These are phyloP conservation scores for Dillenia turbinata DNA, from an alignment of 164 flowering plant genomes.

Conservation along the genomic window DNA sequence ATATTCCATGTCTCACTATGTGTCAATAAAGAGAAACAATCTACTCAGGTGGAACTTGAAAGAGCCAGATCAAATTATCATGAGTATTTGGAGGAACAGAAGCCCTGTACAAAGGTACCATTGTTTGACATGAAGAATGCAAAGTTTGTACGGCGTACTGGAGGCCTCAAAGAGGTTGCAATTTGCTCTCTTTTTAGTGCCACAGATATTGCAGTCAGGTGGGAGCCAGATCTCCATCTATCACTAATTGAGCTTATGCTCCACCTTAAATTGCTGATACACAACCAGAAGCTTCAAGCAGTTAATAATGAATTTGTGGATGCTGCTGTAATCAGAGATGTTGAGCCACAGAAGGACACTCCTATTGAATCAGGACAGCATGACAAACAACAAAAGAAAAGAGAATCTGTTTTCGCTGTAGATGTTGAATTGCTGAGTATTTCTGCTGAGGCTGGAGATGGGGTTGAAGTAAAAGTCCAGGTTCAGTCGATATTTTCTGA, in stretches of 20 bases:
- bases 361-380: slow-evolving; percentile 27
- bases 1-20: slow-evolving; percentile 70
- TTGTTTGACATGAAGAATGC: slow-evolving; percentile 94
- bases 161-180: slow-evolving; percentile 72
- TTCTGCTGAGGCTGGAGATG: slow-evolving; percentile 64
- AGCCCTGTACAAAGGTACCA: slow-evolving; percentile 46
- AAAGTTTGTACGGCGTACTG: slow-evolving; percentile 85
- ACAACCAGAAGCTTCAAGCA: slow-evolving; percentile 52
- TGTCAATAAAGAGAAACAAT: slow-evolving; percentile 82
- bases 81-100: slow-evolving; percentile 49
- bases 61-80: slow-evolving; percentile 83
- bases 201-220: slow-evolving; percentile 74
- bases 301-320: slow-evolving; percentile 24
- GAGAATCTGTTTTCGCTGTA: slow-evolving; percentile 82
- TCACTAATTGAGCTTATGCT: slow-evolving; percentile 72
- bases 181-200: slow-evolving; percentile 97
- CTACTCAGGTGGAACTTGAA: slow-evolving; percentile 82
- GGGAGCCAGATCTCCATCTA: slow-evolving; percentile 97
- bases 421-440: slow-evolving; percentile 85
- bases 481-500: slow-evolving; percentile 35
- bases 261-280: slow-evolving; percentile 51
- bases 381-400: slow-evolving; percentile 57
- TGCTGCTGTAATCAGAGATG: slow-evolving; percentile 22
- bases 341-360: slow-evolving; percentile 37
- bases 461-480: slow-evolving; percentile 27